phyloP scores from a whole-genome alignment of 176 grass and related monocot species.

The Zoysia japonica region DNA sequence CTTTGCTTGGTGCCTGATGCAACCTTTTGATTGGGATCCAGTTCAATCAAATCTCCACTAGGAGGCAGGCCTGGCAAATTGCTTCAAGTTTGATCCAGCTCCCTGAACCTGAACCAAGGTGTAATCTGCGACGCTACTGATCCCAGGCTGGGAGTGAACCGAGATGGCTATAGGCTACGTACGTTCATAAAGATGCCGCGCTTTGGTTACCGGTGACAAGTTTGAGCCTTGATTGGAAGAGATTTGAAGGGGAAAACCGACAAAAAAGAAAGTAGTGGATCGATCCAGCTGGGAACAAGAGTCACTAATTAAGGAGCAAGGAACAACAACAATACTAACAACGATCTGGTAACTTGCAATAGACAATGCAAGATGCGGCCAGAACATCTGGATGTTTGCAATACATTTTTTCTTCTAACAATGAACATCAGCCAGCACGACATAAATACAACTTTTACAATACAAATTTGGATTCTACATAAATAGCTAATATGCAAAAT shows the following conservation, averaged over 20 bases:
- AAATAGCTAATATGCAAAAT: constrained; percentile 34
- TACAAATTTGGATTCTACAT: constrained; percentile 38
- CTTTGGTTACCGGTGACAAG: background rate
- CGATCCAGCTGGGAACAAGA: too few species aligned
- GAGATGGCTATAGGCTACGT: background rate
- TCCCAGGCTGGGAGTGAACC: background rate
- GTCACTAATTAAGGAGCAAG: too few species aligned
- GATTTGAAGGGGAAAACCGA: background rate
- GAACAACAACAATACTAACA: background rate
- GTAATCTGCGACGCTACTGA: background rate
- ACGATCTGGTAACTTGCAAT: background rate
- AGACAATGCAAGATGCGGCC: background rate
- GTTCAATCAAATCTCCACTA: too few species aligned
- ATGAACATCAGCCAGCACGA: background rate
- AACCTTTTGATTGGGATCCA: background rate
- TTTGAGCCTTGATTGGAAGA: background rate
- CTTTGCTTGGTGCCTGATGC: background rate
- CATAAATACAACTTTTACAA: constrained; percentile 42
- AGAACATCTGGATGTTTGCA: background rate
- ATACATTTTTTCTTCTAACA: background rate
- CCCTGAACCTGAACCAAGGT: background rate
- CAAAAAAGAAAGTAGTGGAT: too few species aligned
- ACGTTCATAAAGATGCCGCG: background rate
- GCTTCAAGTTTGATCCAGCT: background rate
- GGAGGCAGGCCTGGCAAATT: background rate